Evolutionary conservation across 2,329 filamentous ascomycete species (phyloP), one percentile per base, ranked within the genome.

Genomic region (Fragosphaeria purpurea): DNA sequence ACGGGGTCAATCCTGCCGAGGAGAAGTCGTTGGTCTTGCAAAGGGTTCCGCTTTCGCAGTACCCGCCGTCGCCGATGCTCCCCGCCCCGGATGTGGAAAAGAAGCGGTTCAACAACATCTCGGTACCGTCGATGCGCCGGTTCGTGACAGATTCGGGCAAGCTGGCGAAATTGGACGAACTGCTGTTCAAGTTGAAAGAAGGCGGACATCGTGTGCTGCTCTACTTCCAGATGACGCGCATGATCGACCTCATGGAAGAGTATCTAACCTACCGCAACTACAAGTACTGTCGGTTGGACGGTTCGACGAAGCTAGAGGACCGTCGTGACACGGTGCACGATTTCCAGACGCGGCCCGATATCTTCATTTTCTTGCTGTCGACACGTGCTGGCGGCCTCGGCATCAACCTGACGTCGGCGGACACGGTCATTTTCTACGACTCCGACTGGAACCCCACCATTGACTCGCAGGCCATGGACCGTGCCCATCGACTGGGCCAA

Each of bases 221-320:
- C 22, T 98, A 98, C 76, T 98, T 98, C 86, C 93, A 98, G 74
- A 98, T 98, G 93, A 98, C 93, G 4, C 86, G 88, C 63, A 98
- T 98, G 93, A 97, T 98, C 63, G 91, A 98, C 65, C 74, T 98
- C 54, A 97, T 97, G 87, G 93, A 98, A 67, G 93, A 98, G 69
- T 98, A 97, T 61, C 75, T 98, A 53, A 97, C 93, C 0, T 97
- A 97, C 71, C 88, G 93, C 65, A 96, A 97, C 70, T 97, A 95
- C 82, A 96, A 95, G 68, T 98, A 96, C 70, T 94, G 91, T 62
- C 87, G 93, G 53, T 77, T 98, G 43, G 93, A 98, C 62, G 93
- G 93, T 63, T 95, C 89, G 13, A 98, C 93, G 42, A 98, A 97
- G 67, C 77, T 98, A 47, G 93, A 98, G 67, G 93, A 98, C 65